Conservation (phyloP, 1,139 yeast genomes). For the Zygosaccharomyces pseudobailii region DNA sequence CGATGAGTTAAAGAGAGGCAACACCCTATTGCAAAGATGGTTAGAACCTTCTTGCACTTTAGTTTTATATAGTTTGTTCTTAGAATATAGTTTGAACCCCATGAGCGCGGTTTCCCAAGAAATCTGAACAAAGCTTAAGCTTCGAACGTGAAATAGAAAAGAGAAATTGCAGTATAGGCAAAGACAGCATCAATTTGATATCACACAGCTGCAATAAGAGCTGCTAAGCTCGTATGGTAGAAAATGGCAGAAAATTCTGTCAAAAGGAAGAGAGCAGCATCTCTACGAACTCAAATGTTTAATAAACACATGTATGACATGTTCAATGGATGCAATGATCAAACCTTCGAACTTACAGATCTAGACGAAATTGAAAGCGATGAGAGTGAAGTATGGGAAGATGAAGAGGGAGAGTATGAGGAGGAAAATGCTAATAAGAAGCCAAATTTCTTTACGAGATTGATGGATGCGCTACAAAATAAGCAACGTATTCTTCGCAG, state of each 20-base stretch:
- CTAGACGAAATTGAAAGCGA: constrained; percentile 9
- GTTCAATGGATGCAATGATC: constrained; percentile 12
- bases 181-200: too few species aligned
- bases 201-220: background rate
- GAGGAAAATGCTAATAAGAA: constrained; percentile 13
- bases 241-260: constrained; percentile 10
- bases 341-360: constrained; percentile 33
- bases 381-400: constrained; percentile 13
- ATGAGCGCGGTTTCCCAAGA: background rate
- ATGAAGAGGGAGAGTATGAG: constrained; percentile 11
- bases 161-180: too few species aligned
- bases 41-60: too few species aligned
- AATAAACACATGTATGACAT: constrained; percentile 41
- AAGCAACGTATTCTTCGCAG: constrained; percentile 38
- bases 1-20: background rate
- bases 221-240: background rate
- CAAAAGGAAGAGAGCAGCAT: constrained; percentile 64
- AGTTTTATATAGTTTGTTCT: too few species aligned
- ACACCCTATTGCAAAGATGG: too few species aligned
- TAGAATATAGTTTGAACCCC: background rate
- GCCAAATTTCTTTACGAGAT: constrained; percentile 19
- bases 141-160: too few species aligned
- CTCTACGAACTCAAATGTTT: constrained; percentile 69
- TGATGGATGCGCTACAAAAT: constrained; percentile 31
- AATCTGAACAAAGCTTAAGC: background rate